Conservation (phyloP, 495 filamentous ascomycete species). For the Lineolata rhizophorae region DNA sequence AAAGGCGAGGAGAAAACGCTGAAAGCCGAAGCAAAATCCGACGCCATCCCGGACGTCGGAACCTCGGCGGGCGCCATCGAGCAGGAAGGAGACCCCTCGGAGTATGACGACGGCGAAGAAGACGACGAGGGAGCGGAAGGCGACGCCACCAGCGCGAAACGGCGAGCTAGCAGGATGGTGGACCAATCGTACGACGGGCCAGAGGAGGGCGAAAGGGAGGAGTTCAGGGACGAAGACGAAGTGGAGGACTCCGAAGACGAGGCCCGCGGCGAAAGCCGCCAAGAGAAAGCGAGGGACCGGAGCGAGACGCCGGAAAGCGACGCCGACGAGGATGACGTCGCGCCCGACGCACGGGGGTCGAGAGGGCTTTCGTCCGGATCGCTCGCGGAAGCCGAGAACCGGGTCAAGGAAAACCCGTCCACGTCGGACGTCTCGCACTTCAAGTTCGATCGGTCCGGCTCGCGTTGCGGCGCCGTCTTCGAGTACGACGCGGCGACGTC, state of each 20-base stretch:
- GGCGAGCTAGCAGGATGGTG: slow-evolving; percentile 49
- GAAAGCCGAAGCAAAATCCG: slow-evolving; percentile 26
- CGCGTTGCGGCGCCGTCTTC: slow-evolving; percentile 57
- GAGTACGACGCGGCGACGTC: slow-evolving; percentile 64
- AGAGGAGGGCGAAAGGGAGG: slow-evolving; percentile 40
- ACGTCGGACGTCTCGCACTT: slow-evolving; percentile 46
- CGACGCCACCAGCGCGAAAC: slow-evolving; percentile 65
- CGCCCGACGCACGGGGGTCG: slow-evolving; percentile 15
- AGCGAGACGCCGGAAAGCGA: slow-evolving; percentile 8
- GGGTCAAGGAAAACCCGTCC: slow-evolving; percentile 34
- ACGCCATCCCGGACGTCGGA: slow-evolving; percentile 63
- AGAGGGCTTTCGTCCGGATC: slow-evolving; percentile 2
- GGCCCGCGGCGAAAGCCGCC: background rate
- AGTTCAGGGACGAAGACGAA: slow-evolving; percentile 35
- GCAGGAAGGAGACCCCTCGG: slow-evolving; percentile 25
- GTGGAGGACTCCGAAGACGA: slow-evolving; percentile 26
- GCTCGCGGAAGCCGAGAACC: slow-evolving; percentile 27
- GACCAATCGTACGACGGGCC: slow-evolving; percentile 75
- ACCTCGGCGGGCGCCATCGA: slow-evolving; percentile 48
- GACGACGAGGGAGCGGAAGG: slow-evolving; percentile 45
- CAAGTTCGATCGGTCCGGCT: slow-evolving; percentile 58
- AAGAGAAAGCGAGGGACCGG: background rate
- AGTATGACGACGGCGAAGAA: slow-evolving; percentile 20
- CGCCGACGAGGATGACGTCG: slow-evolving; percentile 21
- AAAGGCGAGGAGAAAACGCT: slow-evolving; percentile 42